Conservation (phyloP, 179 eudicot species). For the Spergularia azorica region DNA sequence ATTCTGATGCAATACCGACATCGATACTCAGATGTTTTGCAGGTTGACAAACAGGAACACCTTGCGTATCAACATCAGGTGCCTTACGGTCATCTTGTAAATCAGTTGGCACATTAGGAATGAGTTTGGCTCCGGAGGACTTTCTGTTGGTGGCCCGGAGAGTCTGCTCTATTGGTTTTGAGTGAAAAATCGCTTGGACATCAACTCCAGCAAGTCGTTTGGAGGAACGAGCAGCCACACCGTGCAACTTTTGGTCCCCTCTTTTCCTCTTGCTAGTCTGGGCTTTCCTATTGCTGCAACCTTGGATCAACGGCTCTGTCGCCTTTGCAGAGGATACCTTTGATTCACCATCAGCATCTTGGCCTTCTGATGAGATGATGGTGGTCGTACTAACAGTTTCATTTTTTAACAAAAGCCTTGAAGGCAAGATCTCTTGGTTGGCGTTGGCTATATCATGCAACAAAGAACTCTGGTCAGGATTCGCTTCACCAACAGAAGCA, state of each 20-base stretch:
- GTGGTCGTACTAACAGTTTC: conserved; percentile 4
- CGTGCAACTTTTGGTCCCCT: conserved; percentile 24
- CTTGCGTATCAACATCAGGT: conserved; percentile 7
- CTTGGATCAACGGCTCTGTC: conserved; percentile 6
- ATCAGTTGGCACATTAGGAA: conserved; percentile 2
- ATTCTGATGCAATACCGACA: not conserved
- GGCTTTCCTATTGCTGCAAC: conserved; percentile 25
- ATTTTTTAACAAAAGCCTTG: not conserved
- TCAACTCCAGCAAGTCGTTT: conserved; percentile 52
- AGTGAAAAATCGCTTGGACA: conserved; percentile 37
- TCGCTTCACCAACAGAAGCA: conserved; percentile 10
- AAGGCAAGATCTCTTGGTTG: conserved; percentile 11
- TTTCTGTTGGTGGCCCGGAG: conserved; percentile 24
- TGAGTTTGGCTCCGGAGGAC: conserved; percentile 2
- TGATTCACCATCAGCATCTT: conserved; percentile 18
- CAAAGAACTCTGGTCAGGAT: conserved; percentile 13
- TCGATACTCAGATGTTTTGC: not conserved
- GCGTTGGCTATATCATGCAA: not conserved
- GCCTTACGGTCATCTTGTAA: not conserved
- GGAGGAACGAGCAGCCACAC: conserved; percentile 53
- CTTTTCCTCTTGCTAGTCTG: conserved; percentile 37
- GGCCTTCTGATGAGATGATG: not conserved
- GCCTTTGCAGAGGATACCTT: conserved; percentile 23
- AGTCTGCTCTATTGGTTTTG: conserved; percentile 37
- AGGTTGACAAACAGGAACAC: conserved; percentile 7